phyloP scores from a whole-genome alignment of 768 basidiomycete species.

The Trametopsis cervina region DNA sequence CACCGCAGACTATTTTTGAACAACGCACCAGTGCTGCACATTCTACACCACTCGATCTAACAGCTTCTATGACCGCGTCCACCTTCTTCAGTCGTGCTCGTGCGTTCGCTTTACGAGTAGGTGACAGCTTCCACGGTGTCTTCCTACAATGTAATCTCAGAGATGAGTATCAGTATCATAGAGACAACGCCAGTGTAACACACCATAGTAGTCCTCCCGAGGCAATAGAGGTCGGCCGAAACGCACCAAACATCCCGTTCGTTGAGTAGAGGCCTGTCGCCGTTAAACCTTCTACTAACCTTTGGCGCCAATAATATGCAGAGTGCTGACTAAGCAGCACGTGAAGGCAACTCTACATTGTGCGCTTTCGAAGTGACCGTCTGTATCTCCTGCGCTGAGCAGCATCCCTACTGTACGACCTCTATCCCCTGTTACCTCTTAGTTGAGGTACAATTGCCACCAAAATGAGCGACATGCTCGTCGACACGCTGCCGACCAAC shows the following conservation, averaged over 20 bases:
- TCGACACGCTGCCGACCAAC: conserved; percentile 14
- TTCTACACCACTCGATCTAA: conserved; percentile 74
- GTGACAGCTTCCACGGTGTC: conserved; percentile 86
- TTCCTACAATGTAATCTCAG: conserved; percentile 54
- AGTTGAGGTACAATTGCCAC: background rate
- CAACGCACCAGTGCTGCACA: conserved; percentile 67
- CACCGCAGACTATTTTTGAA: background rate
- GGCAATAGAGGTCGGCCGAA: conserved; percentile 61
- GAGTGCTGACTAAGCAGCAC: conserved; percentile 20
- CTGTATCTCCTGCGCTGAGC: background rate
- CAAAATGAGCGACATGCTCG: conserved; percentile 13
- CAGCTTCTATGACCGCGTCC: conserved; percentile 87
- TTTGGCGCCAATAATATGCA: background rate
- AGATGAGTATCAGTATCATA: background rate
- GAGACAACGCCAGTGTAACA: conserved; percentile 13
- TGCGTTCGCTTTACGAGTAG: conserved; percentile 88
- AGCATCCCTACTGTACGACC: background rate
- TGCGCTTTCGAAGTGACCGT: background rate
- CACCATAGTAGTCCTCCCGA: conserved; percentile 84
- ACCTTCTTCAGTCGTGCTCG: conserved; percentile 86
- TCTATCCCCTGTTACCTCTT: background rate
- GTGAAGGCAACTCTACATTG: background rate
- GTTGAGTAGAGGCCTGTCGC: background rate
- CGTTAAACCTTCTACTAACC: background rate
- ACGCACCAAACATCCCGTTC: conserved; percentile 75